phyloP scores from a whole-genome alignment of 2,329 filamentous ascomycete species.

The Phyllosticta citrichinensis region DNA sequence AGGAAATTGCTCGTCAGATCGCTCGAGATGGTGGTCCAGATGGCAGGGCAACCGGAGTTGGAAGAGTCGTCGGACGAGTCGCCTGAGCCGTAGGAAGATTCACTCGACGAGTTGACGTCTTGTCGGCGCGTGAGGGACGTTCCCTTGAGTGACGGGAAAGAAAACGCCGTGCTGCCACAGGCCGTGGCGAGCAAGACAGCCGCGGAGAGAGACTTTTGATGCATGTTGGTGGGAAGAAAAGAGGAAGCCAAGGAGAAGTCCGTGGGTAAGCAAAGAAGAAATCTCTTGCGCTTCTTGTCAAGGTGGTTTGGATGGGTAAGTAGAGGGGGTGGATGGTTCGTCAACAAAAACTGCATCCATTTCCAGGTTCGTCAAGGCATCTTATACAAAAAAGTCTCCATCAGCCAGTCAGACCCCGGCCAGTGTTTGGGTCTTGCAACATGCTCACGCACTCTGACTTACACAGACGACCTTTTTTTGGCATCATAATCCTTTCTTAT shows the following conservation, averaged over 20 bases:
- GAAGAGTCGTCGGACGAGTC: not conserved
- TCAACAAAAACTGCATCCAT: not conserved
- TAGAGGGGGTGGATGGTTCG: not conserved
- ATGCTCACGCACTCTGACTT: not conserved
- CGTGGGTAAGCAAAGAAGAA: not conserved
- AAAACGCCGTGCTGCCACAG: not conserved
- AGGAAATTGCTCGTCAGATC: conserved; percentile 17
- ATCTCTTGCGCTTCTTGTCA: not conserved
- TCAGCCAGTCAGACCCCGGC: not conserved
- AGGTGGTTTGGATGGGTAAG: not conserved
- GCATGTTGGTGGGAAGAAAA: not conserved
- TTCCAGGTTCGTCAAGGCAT: not conserved
- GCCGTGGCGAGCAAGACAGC: not conserved
- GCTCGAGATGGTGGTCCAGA: conserved; percentile 17
- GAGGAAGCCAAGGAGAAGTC: not conserved
- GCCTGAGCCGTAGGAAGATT: not conserved
- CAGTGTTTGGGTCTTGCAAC: not conserved
- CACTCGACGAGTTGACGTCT: not conserved
- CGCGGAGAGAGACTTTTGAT: not conserved
- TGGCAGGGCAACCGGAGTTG: conserved; percentile 14
- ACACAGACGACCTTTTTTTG: not conserved
- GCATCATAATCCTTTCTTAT: not conserved
- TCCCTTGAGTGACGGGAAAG: not conserved
- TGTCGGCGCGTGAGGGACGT: not conserved
- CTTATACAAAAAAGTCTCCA: not conserved